A percentile compares a stretch with the other conserved stretches of the same genome.
Conservation (phyloP, 371 early-diverging fungal genomes). For the Mortierella sp. region DNA sequence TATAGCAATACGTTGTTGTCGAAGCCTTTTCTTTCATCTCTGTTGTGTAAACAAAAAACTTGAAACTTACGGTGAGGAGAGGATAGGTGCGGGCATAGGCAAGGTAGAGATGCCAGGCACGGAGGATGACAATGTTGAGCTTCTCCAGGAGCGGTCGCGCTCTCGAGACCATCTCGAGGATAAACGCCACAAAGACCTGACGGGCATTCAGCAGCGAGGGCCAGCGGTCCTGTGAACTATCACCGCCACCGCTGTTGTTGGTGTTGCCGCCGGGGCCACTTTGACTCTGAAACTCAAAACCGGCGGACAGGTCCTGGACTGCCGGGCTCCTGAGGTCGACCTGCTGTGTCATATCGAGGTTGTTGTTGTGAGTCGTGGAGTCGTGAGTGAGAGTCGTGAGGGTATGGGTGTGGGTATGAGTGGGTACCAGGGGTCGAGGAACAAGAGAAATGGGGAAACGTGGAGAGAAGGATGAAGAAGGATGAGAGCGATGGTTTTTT, state of each 20-base stretch:
- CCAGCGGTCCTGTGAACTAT: constrained; percentile 14
- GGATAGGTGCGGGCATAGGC: constrained; percentile 19
- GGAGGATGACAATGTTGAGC: constrained; percentile 18
- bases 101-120: constrained; percentile 25
- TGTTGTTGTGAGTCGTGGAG: neutral
- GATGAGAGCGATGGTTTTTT: no score
- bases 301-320: constrained; percentile 10
- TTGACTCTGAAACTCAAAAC: constrained; percentile 16
- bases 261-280: neutral
- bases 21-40: no score
- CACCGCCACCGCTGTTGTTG: neutral
- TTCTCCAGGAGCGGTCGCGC: constrained; percentile 36
- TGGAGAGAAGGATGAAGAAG: neutral
- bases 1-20: no score
- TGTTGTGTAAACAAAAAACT: neutral
- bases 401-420: neutral
- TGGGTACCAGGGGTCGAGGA: no score
- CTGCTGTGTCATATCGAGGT: constrained; percentile 34
- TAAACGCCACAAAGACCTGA: constrained; percentile 29
- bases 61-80: constrained; percentile 32
- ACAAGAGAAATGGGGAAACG: neutral
- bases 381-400: no score
- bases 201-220: constrained; percentile 34
- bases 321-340: constrained; percentile 25
- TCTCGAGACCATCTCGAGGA: constrained; percentile 24